Base-by-base conservation (phyloP, 371 early-diverging fungal genomes). In the Circinella minor region DNA sequence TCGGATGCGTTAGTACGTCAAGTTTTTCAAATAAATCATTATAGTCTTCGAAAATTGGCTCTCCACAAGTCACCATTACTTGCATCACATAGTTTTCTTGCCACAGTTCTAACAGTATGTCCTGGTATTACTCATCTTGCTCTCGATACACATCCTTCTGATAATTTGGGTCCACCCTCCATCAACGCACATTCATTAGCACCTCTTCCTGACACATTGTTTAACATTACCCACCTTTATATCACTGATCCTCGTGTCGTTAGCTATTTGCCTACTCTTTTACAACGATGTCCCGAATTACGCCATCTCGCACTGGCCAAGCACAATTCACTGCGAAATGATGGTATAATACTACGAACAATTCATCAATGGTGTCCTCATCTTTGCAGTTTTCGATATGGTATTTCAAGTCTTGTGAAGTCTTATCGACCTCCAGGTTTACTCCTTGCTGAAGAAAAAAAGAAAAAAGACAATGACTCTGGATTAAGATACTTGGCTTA, bases 51-150 rank as follows among this genome's bases (percentile, higher is more conserved):
- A 34, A 57, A 57, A n/a, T 27, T 57, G 4, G 57, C 57, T 27
- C 57, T 57, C 57, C 57, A 57, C 57, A 57, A 57, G 57, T 57
- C 57, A 14, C 57, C 57, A n/a, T n/a, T 57, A 17, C 27, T 57
- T 20, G 57, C 27, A 27, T 57, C 57, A 0, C 11, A 57, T n/a
- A 57, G 57, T 34, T 57, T 57, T n/a, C 57, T 57, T 11, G 57
- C 57, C 7, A 27, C 18, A 10, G 57, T 27, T 4, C 27, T 57
- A 10, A 4, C 57, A 34, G 57, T 27, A 57, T 57, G 57, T 14
- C 57, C 57, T 18, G 34, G 57, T 57, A 57, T 57, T 14, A 57
- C 57, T 27, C 57, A 57, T 57, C 34, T 57, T 13, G 57, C 57
- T 1, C 57, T 57, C 4, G 57, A 57, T 27, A 57, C 57, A 27